Base-by-base conservation (phyloP, 1,139 yeast genomes). In the Geotrichum armillariae region DNA sequence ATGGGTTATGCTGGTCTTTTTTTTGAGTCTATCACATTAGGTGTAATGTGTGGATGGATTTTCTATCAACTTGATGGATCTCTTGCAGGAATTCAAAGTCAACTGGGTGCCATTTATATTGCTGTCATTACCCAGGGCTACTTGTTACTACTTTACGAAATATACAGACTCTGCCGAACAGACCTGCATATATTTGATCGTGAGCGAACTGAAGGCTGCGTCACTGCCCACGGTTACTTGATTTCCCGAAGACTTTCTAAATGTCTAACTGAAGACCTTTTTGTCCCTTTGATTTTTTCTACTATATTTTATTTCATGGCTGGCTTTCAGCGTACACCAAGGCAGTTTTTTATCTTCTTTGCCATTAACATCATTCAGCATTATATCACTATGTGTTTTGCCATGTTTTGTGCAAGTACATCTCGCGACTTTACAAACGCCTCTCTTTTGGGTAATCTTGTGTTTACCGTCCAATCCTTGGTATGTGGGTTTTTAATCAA, bases 401-500 rank as follows among this genome's bases (percentile, higher is more conserved):
- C 86, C 0, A 72, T 79, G 59, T 60, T 79, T 14, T 71, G 80
- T 22, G 84, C 84, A 49, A 77, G 88, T 0, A 58, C 83, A 2
- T 74, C 85, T 0, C 67, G 86, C 42, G 85, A 83, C 58, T 85
- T 85, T 58, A 70, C 91, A 1, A 71, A 77, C 27, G 83, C 91
- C 1, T 75, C 89, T 0, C 70, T 86, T 52, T 66, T 83, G 18
- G 76, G 82, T 32, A 86, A 85, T 60, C 64, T 82, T 46, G 76
- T 81, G 52, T 85, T 81, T 62, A 88, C 90, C 37, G 66, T 85
- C 27, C 90, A 86, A 62, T 81, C 87, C 46, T 78, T 84, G 73
- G 88, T 90, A 0, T 83, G 90, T 66, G 96, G 96, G 0, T 86
- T 81, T 66, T 87, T 85, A 60, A 86, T 83, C 18, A 87, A 85